Percentiles rank a stretch among this genome's conserved stretches.
phyloP scores from a whole-genome alignment of 345 rosid genomes.

The Melaleuca quinquenervia region DNA sequence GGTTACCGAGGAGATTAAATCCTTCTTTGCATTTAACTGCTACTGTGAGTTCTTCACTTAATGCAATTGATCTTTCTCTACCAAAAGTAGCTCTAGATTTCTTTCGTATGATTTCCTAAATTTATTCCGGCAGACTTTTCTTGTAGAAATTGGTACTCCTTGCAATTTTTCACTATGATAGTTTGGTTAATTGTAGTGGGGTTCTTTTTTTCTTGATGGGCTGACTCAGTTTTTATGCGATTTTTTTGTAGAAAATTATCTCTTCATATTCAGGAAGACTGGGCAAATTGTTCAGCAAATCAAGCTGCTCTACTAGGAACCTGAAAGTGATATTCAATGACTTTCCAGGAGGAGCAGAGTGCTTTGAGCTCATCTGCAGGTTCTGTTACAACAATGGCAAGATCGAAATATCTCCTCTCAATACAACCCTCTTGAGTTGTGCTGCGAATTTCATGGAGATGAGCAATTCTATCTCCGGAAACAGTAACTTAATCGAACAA shows the following conservation, averaged over 20 bases:
- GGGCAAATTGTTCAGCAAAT: slow-evolving; percentile 50
- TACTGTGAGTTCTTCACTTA: not conserved
- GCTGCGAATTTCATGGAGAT: slow-evolving; percentile 81
- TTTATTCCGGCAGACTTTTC: not conserved
- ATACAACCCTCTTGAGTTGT: slow-evolving; percentile 42
- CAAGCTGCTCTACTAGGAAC: slow-evolving; percentile 21
- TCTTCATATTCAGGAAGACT: slow-evolving; percentile 54
- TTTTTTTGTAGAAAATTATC: slow-evolving; percentile 46
- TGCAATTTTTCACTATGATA: not conserved
- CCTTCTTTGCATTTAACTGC: not conserved
- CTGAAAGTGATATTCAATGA: slow-evolving; percentile 75
- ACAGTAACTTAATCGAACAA: slow-evolving; percentile 33
- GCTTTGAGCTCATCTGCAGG: slow-evolving; percentile 65
- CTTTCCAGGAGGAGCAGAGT: slow-evolving; percentile 73
- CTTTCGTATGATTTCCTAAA: not conserved
- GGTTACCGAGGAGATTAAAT: not conserved
- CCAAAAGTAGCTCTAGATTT: not conserved
- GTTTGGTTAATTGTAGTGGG: not conserved
- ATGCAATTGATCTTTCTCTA: not conserved
- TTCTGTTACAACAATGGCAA: slow-evolving; percentile 72
- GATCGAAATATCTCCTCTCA: slow-evolving; percentile 37
- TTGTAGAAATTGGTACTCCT: not conserved
- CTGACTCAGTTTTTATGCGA: not conserved
- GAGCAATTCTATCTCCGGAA: slow-evolving; percentile 18
- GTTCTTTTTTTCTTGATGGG: not conserved